phyloP scores from a whole-genome alignment of 2,329 filamentous ascomycete species.

The Venturia pyrina region DNA sequence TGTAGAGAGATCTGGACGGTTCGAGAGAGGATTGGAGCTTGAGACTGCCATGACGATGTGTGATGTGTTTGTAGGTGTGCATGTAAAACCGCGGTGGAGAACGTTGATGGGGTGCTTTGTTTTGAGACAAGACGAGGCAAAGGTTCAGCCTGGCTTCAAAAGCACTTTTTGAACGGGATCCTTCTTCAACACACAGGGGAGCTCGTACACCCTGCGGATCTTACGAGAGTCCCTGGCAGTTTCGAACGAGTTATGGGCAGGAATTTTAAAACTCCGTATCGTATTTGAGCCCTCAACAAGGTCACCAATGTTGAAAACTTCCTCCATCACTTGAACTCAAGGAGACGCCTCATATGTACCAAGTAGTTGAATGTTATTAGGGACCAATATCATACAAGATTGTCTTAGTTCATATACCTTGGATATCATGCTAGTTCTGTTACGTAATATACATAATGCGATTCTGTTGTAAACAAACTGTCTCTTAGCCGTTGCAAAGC shows the following conservation, averaged over 20 bases:
- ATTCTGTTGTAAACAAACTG: too few relatives aligned
- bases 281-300: too few relatives aligned
- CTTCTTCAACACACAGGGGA: not conserved
- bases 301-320: too few relatives aligned
- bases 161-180: not conserved
- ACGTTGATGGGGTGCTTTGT: not conserved
- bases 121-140: not conserved
- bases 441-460: not conserved
- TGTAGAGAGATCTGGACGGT: conserved; percentile 41
- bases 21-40: not conserved
- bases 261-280: too few relatives aligned
- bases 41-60: not conserved
- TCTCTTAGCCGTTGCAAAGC: too few relatives aligned
- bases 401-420: not conserved
- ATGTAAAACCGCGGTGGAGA: not conserved
- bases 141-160: not conserved
- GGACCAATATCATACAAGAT: too few relatives aligned
- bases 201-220: too few relatives aligned
- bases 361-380: too few relatives aligned
- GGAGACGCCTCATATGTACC: too few relatives aligned
- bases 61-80: not conserved
- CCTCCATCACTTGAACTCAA: too few relatives aligned
- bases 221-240: too few relatives aligned
- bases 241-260: too few relatives aligned
- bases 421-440: not conserved